Base-by-base conservation (phyloP, 2,329 filamentous ascomycete genomes). In the Madurella fahalii region DNA sequence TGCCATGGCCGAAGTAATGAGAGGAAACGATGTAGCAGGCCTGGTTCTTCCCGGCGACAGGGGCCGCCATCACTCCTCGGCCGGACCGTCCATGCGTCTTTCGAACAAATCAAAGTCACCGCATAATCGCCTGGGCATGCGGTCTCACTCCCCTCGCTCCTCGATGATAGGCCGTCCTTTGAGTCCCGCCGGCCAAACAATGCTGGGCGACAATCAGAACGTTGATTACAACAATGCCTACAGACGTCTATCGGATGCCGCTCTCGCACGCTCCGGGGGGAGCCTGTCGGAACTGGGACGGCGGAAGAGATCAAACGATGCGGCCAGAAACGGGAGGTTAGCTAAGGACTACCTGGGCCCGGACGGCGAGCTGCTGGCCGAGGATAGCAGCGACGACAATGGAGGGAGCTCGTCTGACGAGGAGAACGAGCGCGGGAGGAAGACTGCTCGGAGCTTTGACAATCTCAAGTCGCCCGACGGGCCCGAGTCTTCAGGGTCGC, bases 221-320 rank as follows among this genome's bases (percentile, higher is more conserved):
- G 73, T 90, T 49, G 86, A 91, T 65, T 81, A 88, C 69, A 82
- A 79, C 55, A 86, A 77, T 59, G 85, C 87, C 4, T 89, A 91
- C 65, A 78, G 85, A 48, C 80, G 83, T 55, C 72, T 91, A 16
- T 90, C 87, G 1, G 86, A 92, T 65, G 86, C 86, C 11, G 84
- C 85, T 48, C 71, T 92, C 42, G 77, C 82, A 3, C 78, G 78
- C 31, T 84, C 85, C 5, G 78, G 82, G 16, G 85, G 87, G 30
- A 81, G 76, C 48, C 71, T 93, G 32, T 78, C 85, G 7, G 74
- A 77, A 48, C 73, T 89, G 18, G 79, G 84, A 16, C 75, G 79
- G 58, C 78, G 81, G 48, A 86, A 85, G 64, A 75, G 72, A n/a
- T 62, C 66, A 5, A 73, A 74, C 15, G 71, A 76, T 45, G 66